Base-by-base conservation (phyloP, 2,329 filamentous ascomycete genomes). In the Epichloe sylvatica region DNA sequence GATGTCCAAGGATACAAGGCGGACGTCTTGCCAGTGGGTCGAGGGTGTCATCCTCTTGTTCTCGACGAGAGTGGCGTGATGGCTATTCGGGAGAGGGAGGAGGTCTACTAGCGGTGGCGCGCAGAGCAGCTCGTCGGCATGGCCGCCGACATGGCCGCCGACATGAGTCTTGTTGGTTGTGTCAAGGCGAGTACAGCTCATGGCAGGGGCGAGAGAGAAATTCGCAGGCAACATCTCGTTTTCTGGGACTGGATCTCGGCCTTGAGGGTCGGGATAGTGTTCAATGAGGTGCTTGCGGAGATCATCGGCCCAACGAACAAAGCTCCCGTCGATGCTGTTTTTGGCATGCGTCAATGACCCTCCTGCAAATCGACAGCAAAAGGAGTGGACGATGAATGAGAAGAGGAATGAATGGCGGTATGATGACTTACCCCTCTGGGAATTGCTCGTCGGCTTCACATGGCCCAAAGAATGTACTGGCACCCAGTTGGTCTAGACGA, bases 381-480 rank as follows among this genome's bases (percentile, higher is more conserved):
- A 48, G 30, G n/a, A 30, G 5, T 15, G 12, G 4, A 17, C 13
- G 25, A 5, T 17, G 30, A 6, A 11, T 7, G 25, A 34, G 2
- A 23, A 30, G 11, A 11, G 25, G 7, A 8, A 25, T 25, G 23
- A n/a, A 70, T 77, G 57, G 13, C 3, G 3, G n/a, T 15, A 34
- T 17, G 8, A 17, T 40, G 38, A 47, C 38, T 4, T 70, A 92
- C 82, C 91, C 90, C 67, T 97, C 90, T 25, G 87, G 80, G 70
- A 96, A 89, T 62, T 94, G 87, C 58, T 96, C 90, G 62, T 98
- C 92, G 21, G 84, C 89, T 66, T 98, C 92, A 12, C 87, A 92
- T 37, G 82, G 74, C 39, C 83, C 79, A 59, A 85, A 84, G 54
- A 92, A 78, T 45, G 87, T 78, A 40, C 74, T 74, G 3, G 87